A percentile compares a stretch with the other conserved stretches of the same genome.
Evolutionary conservation across 129 eudicot species (phyloP).

Genomic region (Centella asiatica): DNA sequence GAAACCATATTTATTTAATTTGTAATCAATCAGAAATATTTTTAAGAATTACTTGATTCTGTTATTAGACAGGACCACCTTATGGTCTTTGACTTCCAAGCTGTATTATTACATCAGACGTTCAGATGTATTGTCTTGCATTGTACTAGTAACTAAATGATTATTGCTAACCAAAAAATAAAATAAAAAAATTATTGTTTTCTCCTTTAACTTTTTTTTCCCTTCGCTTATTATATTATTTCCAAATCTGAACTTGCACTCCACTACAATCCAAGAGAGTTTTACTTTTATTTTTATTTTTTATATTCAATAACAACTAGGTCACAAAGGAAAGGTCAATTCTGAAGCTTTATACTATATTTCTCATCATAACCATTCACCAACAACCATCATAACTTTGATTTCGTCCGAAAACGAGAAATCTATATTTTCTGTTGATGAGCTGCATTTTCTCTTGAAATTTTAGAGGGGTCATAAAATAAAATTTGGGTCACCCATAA

Average conservation of each 20-base stretch:
- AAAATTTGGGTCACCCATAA: too few relatives aligned
- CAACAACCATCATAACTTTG: too few relatives aligned
- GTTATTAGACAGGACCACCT: background rate
- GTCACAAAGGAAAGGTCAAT: background rate
- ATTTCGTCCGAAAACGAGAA: too few relatives aligned
- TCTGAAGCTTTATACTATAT: background rate
- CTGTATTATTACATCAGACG: background rate
- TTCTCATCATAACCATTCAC: background rate
- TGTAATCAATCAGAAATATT: too few relatives aligned
- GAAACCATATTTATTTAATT: too few relatives aligned
- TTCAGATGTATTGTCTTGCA: background rate
- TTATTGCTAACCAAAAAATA: too few relatives aligned
- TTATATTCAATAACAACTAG: too few relatives aligned
- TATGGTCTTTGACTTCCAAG: background rate
- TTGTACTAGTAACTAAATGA: background rate
- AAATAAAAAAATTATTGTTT: too few relatives aligned
- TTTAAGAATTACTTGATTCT: background rate
- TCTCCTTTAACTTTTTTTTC: background rate
- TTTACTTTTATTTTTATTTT: background rate
- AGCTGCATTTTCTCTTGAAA: too few relatives aligned
- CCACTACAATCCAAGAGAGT: background rate
- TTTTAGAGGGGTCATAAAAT: too few relatives aligned
- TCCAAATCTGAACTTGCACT: constrained; percentile 6
- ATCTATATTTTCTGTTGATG: too few relatives aligned
- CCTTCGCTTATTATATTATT: background rate